Percentiles rank a stretch among this genome's conserved stretches.
These are phyloP conservation scores for Populus pruinosa DNA, from an alignment of 345 rosid species.

Conservation along the genomic window DNA sequence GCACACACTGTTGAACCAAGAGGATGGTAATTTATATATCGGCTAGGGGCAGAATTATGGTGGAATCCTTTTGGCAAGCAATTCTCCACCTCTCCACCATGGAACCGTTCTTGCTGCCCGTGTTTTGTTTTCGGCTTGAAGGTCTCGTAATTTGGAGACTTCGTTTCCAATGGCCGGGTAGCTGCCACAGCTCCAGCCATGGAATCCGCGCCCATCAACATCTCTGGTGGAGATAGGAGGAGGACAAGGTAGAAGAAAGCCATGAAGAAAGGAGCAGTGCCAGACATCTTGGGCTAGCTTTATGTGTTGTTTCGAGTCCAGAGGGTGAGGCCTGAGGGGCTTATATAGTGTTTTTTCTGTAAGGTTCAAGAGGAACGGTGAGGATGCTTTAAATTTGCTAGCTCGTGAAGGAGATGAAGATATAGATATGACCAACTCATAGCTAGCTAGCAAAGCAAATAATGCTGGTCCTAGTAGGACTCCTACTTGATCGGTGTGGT, in stretches of 20 bases:
- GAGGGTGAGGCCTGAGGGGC: background rate
- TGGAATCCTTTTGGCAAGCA: constrained; percentile 64
- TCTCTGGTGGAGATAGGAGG: constrained; percentile 21
- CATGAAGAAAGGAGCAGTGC: constrained; percentile 3
- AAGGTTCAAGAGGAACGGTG: background rate
- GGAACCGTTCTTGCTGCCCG: background rate
- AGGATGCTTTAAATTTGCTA: constrained; percentile 29
- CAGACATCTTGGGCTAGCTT: constrained; percentile 17
- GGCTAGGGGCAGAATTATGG: constrained; percentile 53
- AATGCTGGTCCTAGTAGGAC: background rate
- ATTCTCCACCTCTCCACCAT: constrained; percentile 16
- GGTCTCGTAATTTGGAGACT: background rate
- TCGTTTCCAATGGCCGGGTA: constrained; percentile 27
- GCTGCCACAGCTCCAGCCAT: constrained; percentile 14
- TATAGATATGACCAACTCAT: constrained; percentile 11
- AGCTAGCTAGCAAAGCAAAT: constrained; percentile 16
- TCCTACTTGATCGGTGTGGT: background rate
- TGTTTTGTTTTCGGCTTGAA: constrained; percentile 22
- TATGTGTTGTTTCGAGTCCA: background rate
- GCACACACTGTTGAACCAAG: constrained; percentile 37
- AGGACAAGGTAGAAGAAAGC: constrained; percentile 24
- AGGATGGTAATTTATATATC: constrained; percentile 43
- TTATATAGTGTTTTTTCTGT: background rate
- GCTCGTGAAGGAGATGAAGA: constrained; percentile 28
- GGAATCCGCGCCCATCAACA: background rate